phyloP scores from a whole-genome alignment of 75 land plant genomes.

The Selaginella moellendorffii region DNA sequence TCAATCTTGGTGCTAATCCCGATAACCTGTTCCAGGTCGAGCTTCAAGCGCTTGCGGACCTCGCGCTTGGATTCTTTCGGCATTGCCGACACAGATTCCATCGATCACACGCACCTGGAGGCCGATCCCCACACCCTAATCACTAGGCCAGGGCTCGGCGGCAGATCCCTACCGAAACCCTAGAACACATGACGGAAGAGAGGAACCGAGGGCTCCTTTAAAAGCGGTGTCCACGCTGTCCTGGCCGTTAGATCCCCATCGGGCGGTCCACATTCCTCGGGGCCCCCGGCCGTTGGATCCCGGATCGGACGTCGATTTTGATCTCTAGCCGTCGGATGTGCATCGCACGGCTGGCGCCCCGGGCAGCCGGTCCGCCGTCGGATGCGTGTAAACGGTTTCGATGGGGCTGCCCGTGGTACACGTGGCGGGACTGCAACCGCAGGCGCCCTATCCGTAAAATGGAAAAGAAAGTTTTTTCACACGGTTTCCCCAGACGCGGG shows the following conservation, averaged over 20 bases:
- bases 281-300: background rate
- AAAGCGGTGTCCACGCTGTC: background rate
- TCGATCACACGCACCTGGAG: background rate
- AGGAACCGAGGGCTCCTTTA: background rate
- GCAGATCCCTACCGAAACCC: too few species aligned
- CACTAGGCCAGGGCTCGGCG: too few species aligned
- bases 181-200: too few species aligned
- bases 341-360: background rate
- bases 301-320: background rate
- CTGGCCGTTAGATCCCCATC: background rate
- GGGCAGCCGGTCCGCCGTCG: background rate
- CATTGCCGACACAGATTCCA: constrained; percentile 24
- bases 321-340: background rate
- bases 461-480: background rate
- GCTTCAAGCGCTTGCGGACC: constrained; percentile 31
- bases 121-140: too few species aligned
- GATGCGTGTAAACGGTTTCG: background rate
- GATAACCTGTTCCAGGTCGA: constrained; percentile 54
- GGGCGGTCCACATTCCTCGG: background rate
- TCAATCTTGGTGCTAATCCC: constrained; percentile 23
- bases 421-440: background rate
- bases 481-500: background rate
- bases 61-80: constrained; percentile 36
- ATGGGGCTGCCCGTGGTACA: background rate
- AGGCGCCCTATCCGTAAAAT: background rate